phyloP scores from a whole-genome alignment of 352 stramenopile genomes.

The Phytophthora cactorum region DNA sequence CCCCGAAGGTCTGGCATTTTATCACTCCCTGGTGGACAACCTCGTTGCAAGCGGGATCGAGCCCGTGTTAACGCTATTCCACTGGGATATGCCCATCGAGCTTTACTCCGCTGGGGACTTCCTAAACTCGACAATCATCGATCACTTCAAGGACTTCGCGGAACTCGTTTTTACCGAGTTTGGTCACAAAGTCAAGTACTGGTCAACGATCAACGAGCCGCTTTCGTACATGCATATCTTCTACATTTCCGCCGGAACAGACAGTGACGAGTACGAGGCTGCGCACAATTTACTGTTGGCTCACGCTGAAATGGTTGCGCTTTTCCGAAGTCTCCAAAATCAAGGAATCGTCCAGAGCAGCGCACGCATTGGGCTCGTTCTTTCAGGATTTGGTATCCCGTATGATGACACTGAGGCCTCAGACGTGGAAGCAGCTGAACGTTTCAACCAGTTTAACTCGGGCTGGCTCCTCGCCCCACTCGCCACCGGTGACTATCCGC shows the following conservation, averaged over 20 bases:
- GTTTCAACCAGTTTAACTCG: constrained; percentile 89
- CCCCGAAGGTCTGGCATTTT: constrained; percentile 88
- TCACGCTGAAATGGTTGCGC: constrained; percentile 86
- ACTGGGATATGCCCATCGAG: constrained; percentile 92
- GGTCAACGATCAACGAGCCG: constrained; percentile 96
- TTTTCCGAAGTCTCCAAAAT: constrained; percentile 85
- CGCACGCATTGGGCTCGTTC: constrained; percentile 91
- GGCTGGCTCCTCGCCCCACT: constrained; percentile 94
- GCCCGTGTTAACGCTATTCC: constrained; percentile 92
- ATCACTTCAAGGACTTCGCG: constrained; percentile 89
- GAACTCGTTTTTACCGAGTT: constrained; percentile 92
- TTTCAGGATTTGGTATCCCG: constrained; percentile 87
- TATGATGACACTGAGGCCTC: constrained; percentile 62
- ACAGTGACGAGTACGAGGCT: constrained; percentile 51
- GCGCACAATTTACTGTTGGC: constrained; percentile 92
- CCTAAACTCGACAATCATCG: constrained; percentile 59
- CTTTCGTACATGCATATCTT: constrained; percentile 86
- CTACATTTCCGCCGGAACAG: constrained; percentile 68
- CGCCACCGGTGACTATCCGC: constrained; percentile 91
- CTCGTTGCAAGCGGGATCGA: constrained; percentile 79
- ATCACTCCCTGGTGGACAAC: constrained; percentile 89
- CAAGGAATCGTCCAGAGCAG: constrained; percentile 32
- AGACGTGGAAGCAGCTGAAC: constrained; percentile 67
- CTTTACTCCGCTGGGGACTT: constrained; percentile 63
- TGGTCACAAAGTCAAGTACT: constrained; percentile 91